Percentiles rank a stretch among this genome's conserved stretches.
Conservation (phyloP, 225 moss, liverwort and hornwort genomes). For the Sphagnum tenellum region DNA sequence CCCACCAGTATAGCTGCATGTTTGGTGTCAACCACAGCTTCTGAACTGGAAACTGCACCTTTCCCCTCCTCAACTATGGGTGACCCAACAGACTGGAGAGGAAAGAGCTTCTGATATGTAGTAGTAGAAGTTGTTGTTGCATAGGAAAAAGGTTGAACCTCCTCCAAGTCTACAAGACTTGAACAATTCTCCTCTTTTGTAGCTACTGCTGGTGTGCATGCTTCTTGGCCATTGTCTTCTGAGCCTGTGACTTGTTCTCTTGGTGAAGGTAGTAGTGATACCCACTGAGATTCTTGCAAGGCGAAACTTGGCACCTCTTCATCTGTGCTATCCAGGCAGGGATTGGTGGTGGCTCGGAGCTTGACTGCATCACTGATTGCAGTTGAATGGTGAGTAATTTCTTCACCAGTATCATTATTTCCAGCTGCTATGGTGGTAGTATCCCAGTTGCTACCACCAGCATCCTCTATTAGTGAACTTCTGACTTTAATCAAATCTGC, state of each 20-base stretch:
- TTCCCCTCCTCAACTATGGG: constrained; percentile 5
- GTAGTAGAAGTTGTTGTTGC: not conserved
- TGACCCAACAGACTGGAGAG: not conserved
- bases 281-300: constrained; percentile 7
- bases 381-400: constrained; percentile 1
- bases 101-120: too few relatives aligned
- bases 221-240: constrained; percentile 4
- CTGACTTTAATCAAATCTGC: constrained; percentile 58
- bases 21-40: not conserved
- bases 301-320: constrained; percentile 1
- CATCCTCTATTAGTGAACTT: constrained; percentile 20
- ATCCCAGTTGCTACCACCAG: not conserved
- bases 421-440: not conserved
- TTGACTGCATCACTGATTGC: constrained; percentile 17
- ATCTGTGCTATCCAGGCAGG: not conserved
- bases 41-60: not conserved
- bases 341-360: not conserved
- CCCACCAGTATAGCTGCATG: constrained; percentile 46
- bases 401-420: constrained; percentile 4
- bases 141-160: not conserved
- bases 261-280: not conserved
- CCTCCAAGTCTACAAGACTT: not conserved
- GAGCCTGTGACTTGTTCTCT: constrained; percentile 4
- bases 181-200: constrained; percentile 7
- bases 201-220: constrained; percentile 5